phyloP scores from a whole-genome alignment of 2,329 filamentous ascomycete genomes.

The Apiospora saccharicola region DNA sequence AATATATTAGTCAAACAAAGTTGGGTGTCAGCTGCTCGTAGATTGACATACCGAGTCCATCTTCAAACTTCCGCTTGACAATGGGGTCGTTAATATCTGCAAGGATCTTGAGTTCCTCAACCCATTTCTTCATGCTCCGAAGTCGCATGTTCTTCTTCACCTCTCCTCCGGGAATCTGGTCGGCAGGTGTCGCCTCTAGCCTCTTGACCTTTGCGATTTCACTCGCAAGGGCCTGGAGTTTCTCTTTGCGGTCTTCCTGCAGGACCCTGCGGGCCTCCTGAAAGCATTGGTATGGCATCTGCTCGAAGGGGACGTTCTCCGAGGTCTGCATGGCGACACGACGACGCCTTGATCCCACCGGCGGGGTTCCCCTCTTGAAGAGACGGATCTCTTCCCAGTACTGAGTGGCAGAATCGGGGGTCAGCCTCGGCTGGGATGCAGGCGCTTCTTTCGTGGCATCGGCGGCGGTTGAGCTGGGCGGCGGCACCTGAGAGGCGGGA shows the following conservation, averaged over 20 bases:
- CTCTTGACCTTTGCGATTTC: conserved; percentile 74
- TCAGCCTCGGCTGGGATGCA: conserved; percentile 53
- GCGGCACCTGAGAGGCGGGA: conserved; percentile 29
- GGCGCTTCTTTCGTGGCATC: conserved; percentile 28
- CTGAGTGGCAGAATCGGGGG: conserved; percentile 74
- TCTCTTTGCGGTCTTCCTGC: conserved; percentile 79
- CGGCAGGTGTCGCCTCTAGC: conserved; percentile 65
- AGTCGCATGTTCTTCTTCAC: conserved; percentile 71
- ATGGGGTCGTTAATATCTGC: conserved; percentile 95
- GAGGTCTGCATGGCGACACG: conserved; percentile 73
- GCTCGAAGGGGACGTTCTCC: conserved; percentile 83
- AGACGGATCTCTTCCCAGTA: conserved; percentile 71
- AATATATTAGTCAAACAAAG: conserved; percentile 31
- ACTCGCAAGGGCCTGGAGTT: conserved; percentile 74
- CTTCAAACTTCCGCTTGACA: conserved; percentile 93
- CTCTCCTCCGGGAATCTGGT: conserved; percentile 67
- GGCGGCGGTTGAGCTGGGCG: conserved; percentile 32
- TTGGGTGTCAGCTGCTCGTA: not conserved
- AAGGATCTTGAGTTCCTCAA: conserved; percentile 84
- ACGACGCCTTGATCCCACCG: conserved; percentile 85
- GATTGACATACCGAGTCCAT: conserved; percentile 76
- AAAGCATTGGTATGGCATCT: conserved; percentile 96
- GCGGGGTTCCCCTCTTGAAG: conserved; percentile 71
- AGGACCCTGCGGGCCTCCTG: conserved; percentile 92
- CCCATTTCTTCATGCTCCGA: conserved; percentile 71